These are phyloP conservation scores for Skeletonema menzelii DNA, from an alignment of 108 stramenopile genomes.

Conservation along the genomic window DNA sequence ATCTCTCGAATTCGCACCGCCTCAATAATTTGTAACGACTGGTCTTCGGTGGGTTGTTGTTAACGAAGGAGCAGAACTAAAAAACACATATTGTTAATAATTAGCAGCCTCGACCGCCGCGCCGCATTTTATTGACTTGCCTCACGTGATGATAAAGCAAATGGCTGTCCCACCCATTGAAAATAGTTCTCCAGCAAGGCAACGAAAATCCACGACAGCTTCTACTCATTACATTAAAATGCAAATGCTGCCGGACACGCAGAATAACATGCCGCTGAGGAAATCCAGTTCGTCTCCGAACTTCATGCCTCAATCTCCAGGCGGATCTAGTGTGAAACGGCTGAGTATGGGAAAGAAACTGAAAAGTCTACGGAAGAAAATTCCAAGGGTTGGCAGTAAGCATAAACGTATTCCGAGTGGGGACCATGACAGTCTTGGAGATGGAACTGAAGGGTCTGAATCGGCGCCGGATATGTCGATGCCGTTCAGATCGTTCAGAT, in stretches of 20 bases:
- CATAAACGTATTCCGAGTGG: background rate
- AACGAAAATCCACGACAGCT: background rate
- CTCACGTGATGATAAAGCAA: background rate
- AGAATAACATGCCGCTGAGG: background rate
- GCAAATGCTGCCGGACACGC: background rate
- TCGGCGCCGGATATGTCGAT: background rate
- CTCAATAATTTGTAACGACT: background rate
- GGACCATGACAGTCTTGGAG: background rate
- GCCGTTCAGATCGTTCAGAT: background rate
- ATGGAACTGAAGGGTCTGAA: background rate
- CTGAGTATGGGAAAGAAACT: constrained; percentile 1
- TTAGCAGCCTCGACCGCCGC: background rate
- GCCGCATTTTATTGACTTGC: background rate
- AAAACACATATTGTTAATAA: background rate
- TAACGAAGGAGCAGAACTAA: no score
- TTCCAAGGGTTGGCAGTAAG: background rate
- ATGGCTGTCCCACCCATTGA: background rate
- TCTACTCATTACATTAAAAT: background rate
- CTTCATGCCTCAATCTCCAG: background rate
- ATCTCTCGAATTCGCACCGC: no score
- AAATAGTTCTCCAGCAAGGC: background rate
- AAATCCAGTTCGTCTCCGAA: background rate
- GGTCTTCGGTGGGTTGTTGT: background rate
- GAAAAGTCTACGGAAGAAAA: background rate
- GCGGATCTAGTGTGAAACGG: background rate